Base-by-base conservation (phyloP, 2,329 filamentous ascomycete genomes). In the Colletotrichum cuscutae region DNA sequence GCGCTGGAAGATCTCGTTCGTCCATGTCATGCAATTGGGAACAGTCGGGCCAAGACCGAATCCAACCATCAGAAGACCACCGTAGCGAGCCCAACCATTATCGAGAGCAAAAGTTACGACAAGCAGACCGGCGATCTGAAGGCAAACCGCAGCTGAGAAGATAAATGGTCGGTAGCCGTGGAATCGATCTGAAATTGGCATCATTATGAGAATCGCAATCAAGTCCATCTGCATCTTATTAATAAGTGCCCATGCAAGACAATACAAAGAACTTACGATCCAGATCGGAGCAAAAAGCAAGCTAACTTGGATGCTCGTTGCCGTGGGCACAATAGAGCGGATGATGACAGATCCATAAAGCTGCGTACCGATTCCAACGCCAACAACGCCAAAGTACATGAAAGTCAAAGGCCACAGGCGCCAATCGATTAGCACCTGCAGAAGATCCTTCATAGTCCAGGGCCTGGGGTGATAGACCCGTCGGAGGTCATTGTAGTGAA, bases 321-420 rank as follows among this genome's bases (percentile, higher is more conserved):
- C 91, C 0, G 84, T 84, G 0, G 94, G 90, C 79, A 95, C 91
- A 78, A 97, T 97, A 11, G 91, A 90, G 19, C 89, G 88, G 77
- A 98, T 97, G 77, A 98, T 97, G 76, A 97, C 90, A 3, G 92
- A 96, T 37, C 93, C 94, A 79, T 98, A 98, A 59, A 94, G 90
- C 83, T 97, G 95, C 0, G 94, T 95, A 57, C 95, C 95, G 74
- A 97, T 97, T 9, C 95, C 95, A 3, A 97, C 95, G 26, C 95
- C 95, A 1, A 98, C 95, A 3, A 98, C 95, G 24, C 95, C 95
- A 83, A 98, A 97, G 83, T 98, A 98, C 95, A 98, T 98, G 65
- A 97, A 79, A 1, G 92, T 88, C 76, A 98, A 83, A 1, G 95
- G 95, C 93, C 94, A 98, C 22, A 97, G 86, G 3, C 95, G 90